A percentile compares a stretch with the other conserved stretches of the same genome.
Conservation (phyloP, 139 green algal genomes). For the Haematococcus lacustris region DNA sequence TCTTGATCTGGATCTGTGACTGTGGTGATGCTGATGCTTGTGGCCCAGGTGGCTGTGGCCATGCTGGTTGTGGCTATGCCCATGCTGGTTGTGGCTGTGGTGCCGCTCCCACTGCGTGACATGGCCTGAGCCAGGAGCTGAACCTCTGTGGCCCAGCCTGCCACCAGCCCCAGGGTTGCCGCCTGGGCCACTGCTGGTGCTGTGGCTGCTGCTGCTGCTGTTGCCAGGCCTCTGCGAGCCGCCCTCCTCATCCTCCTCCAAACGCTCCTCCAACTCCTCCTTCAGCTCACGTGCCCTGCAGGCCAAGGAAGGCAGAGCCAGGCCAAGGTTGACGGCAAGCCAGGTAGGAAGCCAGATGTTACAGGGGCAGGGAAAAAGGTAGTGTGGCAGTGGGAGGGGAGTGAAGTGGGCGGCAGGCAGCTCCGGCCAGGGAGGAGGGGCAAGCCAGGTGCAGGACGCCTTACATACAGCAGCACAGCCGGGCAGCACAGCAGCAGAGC, state of each 20-base stretch:
- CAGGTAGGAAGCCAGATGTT: too few species aligned
- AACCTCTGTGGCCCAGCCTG: too few species aligned
- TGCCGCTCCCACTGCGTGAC: slow-evolving; percentile 3
- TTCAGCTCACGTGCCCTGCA: slow-evolving; percentile 26
- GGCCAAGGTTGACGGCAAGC: neutral
- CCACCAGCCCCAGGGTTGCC: too few species aligned
- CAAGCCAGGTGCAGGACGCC: too few species aligned
- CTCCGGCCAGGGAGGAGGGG: too few species aligned
- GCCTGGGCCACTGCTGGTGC: neutral
- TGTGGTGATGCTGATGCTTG: neutral
- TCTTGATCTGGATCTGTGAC: neutral
- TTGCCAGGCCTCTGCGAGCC: neutral
- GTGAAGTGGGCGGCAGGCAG: too few species aligned
- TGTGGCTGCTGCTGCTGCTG: slow-evolving; percentile 1
- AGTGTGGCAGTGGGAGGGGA: too few species aligned
- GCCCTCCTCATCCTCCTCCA: slow-evolving; percentile 20
- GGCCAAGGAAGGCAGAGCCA: neutral
- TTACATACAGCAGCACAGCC: too few species aligned
- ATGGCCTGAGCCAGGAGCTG: too few species aligned
- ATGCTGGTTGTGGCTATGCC: neutral
- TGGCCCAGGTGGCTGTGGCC: neutral
- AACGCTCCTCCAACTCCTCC: slow-evolving; percentile 30
- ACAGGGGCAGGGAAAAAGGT: too few species aligned
- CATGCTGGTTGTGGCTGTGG: neutral
- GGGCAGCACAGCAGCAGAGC: neutral